Evolutionary conservation across 176 grass and related monocot species (phyloP).

Genomic region (Bolboschoenus planiculmis): DNA sequence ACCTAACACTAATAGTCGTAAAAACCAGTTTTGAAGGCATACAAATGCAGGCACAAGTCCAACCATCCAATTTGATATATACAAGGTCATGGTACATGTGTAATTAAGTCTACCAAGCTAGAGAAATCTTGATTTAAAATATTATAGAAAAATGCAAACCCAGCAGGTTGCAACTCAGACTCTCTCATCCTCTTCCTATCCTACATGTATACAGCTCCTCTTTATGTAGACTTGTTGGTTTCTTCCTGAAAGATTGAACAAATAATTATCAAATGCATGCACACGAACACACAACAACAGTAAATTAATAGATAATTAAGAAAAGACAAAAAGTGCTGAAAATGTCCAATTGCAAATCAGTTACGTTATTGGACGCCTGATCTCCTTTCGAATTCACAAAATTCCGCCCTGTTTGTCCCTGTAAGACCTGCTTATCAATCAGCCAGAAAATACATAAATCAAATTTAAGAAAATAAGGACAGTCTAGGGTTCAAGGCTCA

Average conservation of each 20-base stretch:
- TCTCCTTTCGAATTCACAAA: background rate
- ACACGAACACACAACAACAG: background rate
- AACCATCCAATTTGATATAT: too few species aligned
- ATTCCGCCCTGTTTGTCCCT: background rate
- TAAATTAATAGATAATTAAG: background rate
- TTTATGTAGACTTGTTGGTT: background rate
- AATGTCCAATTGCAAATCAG: background rate
- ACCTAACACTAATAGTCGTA: too few species aligned
- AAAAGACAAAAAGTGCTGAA: background rate
- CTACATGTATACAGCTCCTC: background rate
- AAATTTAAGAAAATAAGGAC: background rate
- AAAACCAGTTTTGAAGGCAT: too few species aligned
- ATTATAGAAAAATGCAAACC: background rate
- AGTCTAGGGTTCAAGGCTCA: background rate
- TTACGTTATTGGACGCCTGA: conserved; percentile 8
- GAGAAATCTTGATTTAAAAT: background rate
- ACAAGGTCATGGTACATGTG: too few species aligned
- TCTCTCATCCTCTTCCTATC: background rate
- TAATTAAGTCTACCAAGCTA: background rate
- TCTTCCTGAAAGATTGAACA: conserved; percentile 1
- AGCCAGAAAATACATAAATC: background rate
- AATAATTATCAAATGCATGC: background rate
- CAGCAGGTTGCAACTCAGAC: background rate
- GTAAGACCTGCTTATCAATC: background rate
- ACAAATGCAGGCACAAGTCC: background rate